Percentiles rank a stretch among this genome's conserved stretches.
These are phyloP conservation scores for Alternaria dauci DNA, from an alignment of 2,329 filamentous ascomycete species.

Conservation along the genomic window DNA sequence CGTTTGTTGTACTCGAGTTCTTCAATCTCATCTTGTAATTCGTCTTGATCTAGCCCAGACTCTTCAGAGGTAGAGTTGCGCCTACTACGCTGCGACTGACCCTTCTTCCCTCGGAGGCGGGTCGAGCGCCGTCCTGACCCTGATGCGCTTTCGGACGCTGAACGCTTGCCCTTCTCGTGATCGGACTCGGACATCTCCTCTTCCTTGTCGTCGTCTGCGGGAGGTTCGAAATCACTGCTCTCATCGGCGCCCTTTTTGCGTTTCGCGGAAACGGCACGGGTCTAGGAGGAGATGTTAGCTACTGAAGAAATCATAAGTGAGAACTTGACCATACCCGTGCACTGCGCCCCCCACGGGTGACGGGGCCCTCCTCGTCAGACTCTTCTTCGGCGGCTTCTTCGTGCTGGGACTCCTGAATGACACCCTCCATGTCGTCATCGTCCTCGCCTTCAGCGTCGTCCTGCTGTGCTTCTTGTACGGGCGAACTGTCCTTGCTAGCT, in stretches of 20 bases:
- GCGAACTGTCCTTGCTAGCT: constrained; percentile 44
- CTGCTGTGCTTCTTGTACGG: constrained; percentile 44
- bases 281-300: constrained; percentile 29
- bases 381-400: constrained; percentile 50
- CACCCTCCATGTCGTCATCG: constrained; percentile 44
- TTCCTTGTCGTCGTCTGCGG: constrained; percentile 64
- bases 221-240: constrained; percentile 71
- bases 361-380: constrained; percentile 63
- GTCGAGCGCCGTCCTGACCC: constrained; percentile 60
- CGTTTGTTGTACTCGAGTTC: constrained; percentile 64
- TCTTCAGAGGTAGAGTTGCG: constrained; percentile 59
- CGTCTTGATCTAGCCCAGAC: constrained; percentile 53
- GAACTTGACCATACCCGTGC: constrained; percentile 29
- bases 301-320: constrained; percentile 10
- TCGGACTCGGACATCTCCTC: constrained; percentile 63
- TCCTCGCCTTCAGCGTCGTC: constrained; percentile 40
- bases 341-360: constrained; percentile 57
- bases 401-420: constrained; percentile 55
- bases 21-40: constrained; percentile 56
- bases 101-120: constrained; percentile 58
- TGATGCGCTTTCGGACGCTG: constrained; percentile 50
- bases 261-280: constrained; percentile 43
- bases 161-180: constrained; percentile 52
- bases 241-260: constrained; percentile 59
- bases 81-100: constrained; percentile 56